phyloP scores from a whole-genome alignment of 345 rosid species.

The Syzygium oleosum region DNA sequence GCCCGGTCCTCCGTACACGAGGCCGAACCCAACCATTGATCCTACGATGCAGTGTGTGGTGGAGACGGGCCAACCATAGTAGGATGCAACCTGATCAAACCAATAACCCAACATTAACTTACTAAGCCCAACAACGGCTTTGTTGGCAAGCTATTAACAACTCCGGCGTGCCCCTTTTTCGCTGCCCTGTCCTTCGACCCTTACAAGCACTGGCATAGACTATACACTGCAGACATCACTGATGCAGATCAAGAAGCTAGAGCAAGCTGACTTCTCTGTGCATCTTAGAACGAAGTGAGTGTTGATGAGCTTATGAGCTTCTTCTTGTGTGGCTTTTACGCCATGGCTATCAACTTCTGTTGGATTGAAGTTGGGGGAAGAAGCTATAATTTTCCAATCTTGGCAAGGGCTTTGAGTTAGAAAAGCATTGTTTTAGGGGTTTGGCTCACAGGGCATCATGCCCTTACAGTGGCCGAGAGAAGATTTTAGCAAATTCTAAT shows the following conservation, averaged over 20 bases:
- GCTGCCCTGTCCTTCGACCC: not conserved
- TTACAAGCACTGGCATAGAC: not conserved
- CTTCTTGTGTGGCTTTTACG: not conserved
- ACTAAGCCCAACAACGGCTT: not conserved
- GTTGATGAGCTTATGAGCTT: not conserved
- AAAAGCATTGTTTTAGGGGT: not conserved
- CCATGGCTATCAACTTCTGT: not conserved
- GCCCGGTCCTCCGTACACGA: constrained; percentile 85
- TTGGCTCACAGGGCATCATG: not conserved
- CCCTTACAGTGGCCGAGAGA: not conserved
- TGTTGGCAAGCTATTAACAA: not conserved
- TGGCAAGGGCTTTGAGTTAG: not conserved
- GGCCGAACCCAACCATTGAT: constrained; percentile 97
- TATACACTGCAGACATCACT: not conserved
- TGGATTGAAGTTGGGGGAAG: not conserved
- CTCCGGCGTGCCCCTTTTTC: not conserved
- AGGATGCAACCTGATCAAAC: constrained; percentile 66
- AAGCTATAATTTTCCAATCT: not conserved
- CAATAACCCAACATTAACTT: not conserved
- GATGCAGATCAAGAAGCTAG: not conserved
- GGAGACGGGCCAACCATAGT: constrained; percentile 93
- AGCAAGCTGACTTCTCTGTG: not conserved
- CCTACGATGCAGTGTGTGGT: constrained; percentile 97
- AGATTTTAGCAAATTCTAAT: not conserved
- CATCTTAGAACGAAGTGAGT: not conserved